These are phyloP conservation scores for Eruca vesicaria DNA, from an alignment of 441 rosid genomes.

Conservation along the genomic window DNA sequence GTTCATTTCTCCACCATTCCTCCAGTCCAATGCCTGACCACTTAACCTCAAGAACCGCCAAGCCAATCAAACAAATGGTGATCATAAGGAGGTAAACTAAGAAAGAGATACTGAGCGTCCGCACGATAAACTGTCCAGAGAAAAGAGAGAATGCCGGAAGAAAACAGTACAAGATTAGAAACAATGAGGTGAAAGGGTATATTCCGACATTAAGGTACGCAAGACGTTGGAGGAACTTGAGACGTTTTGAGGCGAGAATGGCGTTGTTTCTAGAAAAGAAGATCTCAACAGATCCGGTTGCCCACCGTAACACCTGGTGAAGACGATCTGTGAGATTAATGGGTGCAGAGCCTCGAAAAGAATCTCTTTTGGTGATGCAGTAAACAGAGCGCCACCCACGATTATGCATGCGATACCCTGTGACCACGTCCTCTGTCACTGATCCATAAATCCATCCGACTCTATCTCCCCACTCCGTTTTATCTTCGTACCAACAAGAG, in stretches of 20 bases:
- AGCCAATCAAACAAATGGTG: constrained; percentile 55
- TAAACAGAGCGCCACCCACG: constrained; percentile 91
- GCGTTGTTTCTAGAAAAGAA: constrained; percentile 93
- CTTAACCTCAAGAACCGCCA: constrained; percentile 74
- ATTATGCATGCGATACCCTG: constrained; percentile 92
- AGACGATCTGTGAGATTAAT: constrained; percentile 84
- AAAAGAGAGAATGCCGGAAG: constrained; percentile 90
- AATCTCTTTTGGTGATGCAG: constrained; percentile 80
- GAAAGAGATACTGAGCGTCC: constrained; percentile 53
- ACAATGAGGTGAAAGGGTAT: constrained; percentile 85
- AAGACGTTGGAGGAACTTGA: constrained; percentile 76
- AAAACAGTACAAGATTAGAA: constrained; percentile 83
- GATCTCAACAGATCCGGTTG: constrained; percentile 87
- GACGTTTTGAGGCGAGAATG: constrained; percentile 50
- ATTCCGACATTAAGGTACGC: constrained; percentile 82
- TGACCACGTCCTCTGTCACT: constrained; percentile 88
- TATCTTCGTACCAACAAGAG: constrained; percentile 94
- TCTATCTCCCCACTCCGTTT: constrained; percentile 91
- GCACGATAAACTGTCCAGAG: constrained; percentile 83
- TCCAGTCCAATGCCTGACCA: constrained; percentile 83
- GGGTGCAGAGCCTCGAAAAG: constrained; percentile 84
- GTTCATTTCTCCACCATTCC: constrained; percentile 98
- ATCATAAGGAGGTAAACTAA: constrained; percentile 60
- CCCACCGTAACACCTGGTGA: constrained; percentile 91
- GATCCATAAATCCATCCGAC: constrained; percentile 95